Percentiles rank a stretch among this genome's conserved stretches.
phyloP scores from a whole-genome alignment of 208 protist genomes.

The Leishmania tarentolae region DNA sequence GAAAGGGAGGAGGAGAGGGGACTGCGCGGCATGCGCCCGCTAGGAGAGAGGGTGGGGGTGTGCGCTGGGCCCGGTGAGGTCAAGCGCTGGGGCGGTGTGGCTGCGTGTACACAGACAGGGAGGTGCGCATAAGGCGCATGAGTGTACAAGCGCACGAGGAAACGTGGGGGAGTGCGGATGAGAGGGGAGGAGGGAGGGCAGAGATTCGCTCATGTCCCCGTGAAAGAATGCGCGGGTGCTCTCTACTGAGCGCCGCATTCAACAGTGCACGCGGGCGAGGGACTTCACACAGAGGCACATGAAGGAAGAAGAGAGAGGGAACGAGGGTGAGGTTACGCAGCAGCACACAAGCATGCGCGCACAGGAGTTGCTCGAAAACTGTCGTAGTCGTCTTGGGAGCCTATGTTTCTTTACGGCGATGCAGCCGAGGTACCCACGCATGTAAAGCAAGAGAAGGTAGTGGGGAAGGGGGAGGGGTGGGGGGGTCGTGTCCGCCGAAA shows the following conservation, averaged over 20 bases:
- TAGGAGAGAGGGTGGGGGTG: not conserved
- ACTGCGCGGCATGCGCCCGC: not conserved
- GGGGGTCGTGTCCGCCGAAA: too few species aligned
- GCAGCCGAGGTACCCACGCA: not conserved
- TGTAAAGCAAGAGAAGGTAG: not conserved
- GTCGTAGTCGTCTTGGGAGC: not conserved
- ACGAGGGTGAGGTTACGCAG: not conserved
- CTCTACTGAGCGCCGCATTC: not conserved
- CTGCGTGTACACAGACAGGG: not conserved
- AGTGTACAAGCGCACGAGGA: not conserved
- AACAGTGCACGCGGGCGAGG: not conserved
- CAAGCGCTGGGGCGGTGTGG: not conserved
- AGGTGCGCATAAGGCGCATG: not conserved
- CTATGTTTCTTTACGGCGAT: not conserved
- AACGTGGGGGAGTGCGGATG: too few species aligned
- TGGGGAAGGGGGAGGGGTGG: too few species aligned
- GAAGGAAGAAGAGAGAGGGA: not conserved
- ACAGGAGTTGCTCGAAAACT: not conserved
- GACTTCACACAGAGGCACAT: not conserved
- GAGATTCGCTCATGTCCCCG: not conserved
- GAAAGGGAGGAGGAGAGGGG: too few species aligned
- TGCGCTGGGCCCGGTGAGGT: not conserved
- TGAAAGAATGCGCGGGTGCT: not conserved
- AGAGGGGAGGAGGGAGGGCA: too few species aligned
- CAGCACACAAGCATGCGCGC: not conserved